Conservation (phyloP, 2,329 filamentous ascomycete species). For the Cryphonectria carpinicola region DNA sequence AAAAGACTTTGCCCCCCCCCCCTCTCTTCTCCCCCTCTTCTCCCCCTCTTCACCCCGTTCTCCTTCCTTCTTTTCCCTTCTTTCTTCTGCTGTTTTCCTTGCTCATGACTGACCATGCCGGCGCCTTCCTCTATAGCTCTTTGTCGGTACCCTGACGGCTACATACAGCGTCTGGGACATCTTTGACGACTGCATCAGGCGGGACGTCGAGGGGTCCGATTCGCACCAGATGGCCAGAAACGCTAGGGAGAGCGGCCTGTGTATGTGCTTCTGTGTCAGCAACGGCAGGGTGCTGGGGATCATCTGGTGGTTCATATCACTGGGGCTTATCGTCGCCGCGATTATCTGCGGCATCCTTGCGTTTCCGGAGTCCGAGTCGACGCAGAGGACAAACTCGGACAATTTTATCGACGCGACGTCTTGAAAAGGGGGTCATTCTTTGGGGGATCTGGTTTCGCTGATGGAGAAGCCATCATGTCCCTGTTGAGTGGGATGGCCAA, state of each 20-base stretch:
- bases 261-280: slow-evolving; percentile 39
- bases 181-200: slow-evolving; percentile 78
- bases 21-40: too few species aligned
- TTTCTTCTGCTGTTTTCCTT: not conserved
- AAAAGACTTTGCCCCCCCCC: not conserved
- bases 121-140: slow-evolving; percentile 52
- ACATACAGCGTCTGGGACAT: slow-evolving; percentile 86
- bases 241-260: slow-evolving; percentile 79
- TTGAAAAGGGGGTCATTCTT: not conserved
- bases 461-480: not conserved
- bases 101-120: slow-evolving; percentile 10
- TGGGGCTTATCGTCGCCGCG: slow-evolving; percentile 71
- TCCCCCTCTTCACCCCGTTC: not conserved
- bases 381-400: slow-evolving; percentile 72
- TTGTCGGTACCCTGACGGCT: slow-evolving; percentile 81
- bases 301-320: slow-evolving; percentile 74
- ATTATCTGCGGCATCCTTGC: slow-evolving; percentile 79
- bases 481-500: not conserved
- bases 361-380: slow-evolving; percentile 69
- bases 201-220: slow-evolving; percentile 80
- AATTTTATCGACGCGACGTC: slow-evolving; percentile 54
- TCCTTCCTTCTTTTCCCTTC: not conserved
- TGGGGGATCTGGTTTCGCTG: not conserved
- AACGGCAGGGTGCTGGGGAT: slow-evolving; percentile 62
- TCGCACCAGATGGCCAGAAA: slow-evolving; percentile 77